Conservation (phyloP, 2,329 filamentous ascomycete genomes). For the Trichoderma aggressivum region DNA sequence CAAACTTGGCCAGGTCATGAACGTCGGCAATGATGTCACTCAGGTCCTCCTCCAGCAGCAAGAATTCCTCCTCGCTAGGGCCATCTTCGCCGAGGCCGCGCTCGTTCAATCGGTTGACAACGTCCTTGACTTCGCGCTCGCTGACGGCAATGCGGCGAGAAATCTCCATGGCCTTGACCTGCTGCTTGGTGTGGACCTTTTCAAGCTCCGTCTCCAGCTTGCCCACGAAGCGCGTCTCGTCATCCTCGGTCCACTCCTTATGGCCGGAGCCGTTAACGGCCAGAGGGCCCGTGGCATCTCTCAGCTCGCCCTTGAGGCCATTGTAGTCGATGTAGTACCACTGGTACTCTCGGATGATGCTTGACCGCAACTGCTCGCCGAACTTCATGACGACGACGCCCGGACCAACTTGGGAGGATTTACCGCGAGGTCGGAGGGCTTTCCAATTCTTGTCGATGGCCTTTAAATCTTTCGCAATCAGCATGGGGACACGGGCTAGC, state of each 20-base stretch:
- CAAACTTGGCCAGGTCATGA: constrained; percentile 96
- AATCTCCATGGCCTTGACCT: constrained; percentile 95
- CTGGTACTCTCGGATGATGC: constrained; percentile 93
- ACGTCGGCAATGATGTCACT: constrained; percentile 99
- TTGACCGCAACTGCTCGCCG: constrained; percentile 93
- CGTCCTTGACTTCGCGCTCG: constrained; percentile 85
- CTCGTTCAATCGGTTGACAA: constrained; percentile 71
- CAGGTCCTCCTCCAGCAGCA: constrained; percentile 87
- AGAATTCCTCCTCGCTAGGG: constrained; percentile 86
- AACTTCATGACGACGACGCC: constrained; percentile 71
- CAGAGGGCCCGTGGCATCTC: constrained; percentile 59
- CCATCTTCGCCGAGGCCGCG: constrained; percentile 54
- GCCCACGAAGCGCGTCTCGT: constrained; percentile 84
- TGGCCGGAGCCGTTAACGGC: constrained; percentile 42
- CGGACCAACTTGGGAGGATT: constrained; percentile 40
- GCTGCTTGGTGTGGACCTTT: constrained; percentile 96
- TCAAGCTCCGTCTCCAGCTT: constrained; percentile 89
- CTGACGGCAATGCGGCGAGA: constrained; percentile 82
- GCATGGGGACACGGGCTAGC: constrained; percentile 36
- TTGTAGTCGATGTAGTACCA: constrained; percentile 99
- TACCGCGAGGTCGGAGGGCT: constrained; percentile 29
- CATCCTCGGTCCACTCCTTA: constrained; percentile 81
- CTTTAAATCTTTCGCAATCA: constrained; percentile 52
- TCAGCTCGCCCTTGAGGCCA: constrained; percentile 82
- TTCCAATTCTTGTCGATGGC: constrained; percentile 43